Percentiles rank a stretch among this genome's conserved stretches.
Conservation (phyloP, 805 yeast genomes). For the Sugiyamaella lignohabitans region DNA sequence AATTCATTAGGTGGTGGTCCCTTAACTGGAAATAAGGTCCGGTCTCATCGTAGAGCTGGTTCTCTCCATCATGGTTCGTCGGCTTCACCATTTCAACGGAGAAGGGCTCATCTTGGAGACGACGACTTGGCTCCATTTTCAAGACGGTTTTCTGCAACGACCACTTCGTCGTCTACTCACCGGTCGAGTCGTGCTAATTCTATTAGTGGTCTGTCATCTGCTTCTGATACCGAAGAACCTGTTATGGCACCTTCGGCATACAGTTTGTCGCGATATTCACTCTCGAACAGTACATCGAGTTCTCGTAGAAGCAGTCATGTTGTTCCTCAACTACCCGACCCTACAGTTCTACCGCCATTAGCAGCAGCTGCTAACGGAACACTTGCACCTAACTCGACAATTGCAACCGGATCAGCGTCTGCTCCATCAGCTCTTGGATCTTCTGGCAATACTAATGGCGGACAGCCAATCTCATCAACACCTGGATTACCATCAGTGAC, state of each 20-base stretch:
- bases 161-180: slow-evolving; percentile 3
- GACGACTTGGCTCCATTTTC: slow-evolving; percentile 5
- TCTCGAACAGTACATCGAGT: slow-evolving; percentile 17
- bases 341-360: too few species aligned
- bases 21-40: slow-evolving; percentile 1
- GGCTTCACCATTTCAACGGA: slow-evolving; percentile 3
- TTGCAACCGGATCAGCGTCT: background rate
- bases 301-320: slow-evolving; percentile 20
- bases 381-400: background rate
- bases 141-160: slow-evolving; percentile 10
- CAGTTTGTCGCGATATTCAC: slow-evolving; percentile 23
- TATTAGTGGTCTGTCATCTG: slow-evolving; percentile 23
- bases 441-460: too few species aligned
- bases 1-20: too few species aligned
- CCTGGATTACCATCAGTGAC: slow-evolving; percentile 9
- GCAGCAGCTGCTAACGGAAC: too few species aligned
- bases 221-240: slow-evolving; percentile 27
- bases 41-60: slow-evolving; percentile 14
- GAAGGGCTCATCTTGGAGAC: slow-evolving; percentile 4
- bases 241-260: slow-evolving; percentile 17
- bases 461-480: background rate
- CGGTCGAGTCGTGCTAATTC: slow-evolving; percentile 20
- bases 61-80: slow-evolving; percentile 15
- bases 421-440: too few species aligned
- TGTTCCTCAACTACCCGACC: slow-evolving; percentile 8